Evolutionary conservation across 768 basidiomycete species (phyloP).

Genomic region (Dacryopinax primogenitus): DNA sequence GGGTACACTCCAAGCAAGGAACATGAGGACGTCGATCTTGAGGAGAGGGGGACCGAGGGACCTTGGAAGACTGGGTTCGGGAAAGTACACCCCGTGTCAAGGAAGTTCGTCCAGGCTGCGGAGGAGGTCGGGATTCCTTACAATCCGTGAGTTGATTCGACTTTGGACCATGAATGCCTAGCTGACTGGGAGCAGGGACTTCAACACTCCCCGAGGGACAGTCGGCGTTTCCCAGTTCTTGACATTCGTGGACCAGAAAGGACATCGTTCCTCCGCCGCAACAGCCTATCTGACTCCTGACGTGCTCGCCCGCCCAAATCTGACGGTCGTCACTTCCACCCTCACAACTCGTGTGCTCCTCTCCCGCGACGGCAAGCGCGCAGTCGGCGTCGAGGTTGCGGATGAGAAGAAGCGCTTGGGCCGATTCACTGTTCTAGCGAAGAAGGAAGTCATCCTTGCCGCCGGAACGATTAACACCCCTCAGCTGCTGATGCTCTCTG

Average conservation of each 20-base stretch:
- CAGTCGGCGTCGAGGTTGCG: constrained; percentile 50
- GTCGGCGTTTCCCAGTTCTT: background rate
- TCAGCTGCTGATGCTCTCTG: constrained; percentile 35
- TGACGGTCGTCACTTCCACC: constrained; percentile 46
- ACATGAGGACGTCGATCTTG: background rate
- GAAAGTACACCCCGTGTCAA: background rate
- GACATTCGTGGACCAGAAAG: constrained; percentile 47
- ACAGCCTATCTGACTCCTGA: constrained; percentile 52
- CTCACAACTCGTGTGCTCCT: constrained; percentile 43
- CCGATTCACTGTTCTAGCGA: background rate
- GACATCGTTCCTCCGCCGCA: constrained; percentile 49
- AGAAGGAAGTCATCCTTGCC: constrained; percentile 16
- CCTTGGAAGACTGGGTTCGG: background rate
- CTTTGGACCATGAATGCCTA: background rate
- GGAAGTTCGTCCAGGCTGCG: background rate
- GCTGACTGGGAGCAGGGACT: background rate
- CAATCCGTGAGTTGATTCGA: background rate
- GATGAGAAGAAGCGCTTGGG: background rate
- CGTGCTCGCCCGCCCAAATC: constrained; percentile 51
- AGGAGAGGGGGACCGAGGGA: background rate
- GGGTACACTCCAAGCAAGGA: background rate
- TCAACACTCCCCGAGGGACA: background rate
- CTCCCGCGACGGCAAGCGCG: constrained; percentile 30
- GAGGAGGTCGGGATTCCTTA: background rate
- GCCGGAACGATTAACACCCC: constrained; percentile 31